Evolutionary conservation across 2,329 filamentous ascomycete genomes (phyloP).

Genomic region (Colletotrichum zoysiae): DNA sequence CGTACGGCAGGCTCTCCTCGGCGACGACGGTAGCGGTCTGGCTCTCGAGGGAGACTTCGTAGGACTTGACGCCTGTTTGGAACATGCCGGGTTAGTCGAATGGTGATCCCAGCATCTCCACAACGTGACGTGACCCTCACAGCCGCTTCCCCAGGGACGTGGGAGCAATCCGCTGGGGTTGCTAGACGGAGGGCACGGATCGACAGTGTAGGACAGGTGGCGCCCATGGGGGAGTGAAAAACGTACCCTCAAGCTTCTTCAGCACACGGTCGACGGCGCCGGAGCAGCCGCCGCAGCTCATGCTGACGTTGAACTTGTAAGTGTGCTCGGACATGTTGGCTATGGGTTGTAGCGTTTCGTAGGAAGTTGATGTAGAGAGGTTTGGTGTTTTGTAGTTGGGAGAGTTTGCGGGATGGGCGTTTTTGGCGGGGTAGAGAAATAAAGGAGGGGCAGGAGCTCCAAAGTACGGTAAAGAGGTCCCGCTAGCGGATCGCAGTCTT

Average conservation of each 20-base stretch:
- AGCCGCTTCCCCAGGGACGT: neutral
- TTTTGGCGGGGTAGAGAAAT: constrained; percentile 40
- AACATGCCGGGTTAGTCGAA: neutral
- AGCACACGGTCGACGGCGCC: constrained; percentile 92
- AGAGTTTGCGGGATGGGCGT: constrained; percentile 33
- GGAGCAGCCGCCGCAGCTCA: constrained; percentile 97
- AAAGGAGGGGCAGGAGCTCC: constrained; percentile 38
- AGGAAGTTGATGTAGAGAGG: neutral
- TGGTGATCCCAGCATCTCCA: neutral
- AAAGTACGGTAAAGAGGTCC: neutral
- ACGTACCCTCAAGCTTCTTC: constrained; percentile 88
- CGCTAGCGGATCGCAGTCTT: constrained; percentile 4
- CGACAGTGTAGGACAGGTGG: neutral
- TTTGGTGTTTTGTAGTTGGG: constrained; percentile 25
- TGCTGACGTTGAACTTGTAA: constrained; percentile 95
- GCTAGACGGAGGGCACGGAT: neutral
- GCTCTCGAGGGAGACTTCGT: constrained; percentile 87
- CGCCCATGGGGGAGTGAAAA: neutral
- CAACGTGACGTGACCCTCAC: neutral
- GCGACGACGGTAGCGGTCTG: constrained; percentile 86
- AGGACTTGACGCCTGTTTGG: constrained; percentile 81
- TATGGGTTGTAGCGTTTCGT: constrained; percentile 23
- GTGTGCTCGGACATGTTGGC: constrained; percentile 81
- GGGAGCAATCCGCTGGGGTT: neutral
- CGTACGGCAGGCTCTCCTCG: constrained; percentile 77